Conservation (phyloP, 768 basidiomycete species). For the Pholiota microspora region DNA sequence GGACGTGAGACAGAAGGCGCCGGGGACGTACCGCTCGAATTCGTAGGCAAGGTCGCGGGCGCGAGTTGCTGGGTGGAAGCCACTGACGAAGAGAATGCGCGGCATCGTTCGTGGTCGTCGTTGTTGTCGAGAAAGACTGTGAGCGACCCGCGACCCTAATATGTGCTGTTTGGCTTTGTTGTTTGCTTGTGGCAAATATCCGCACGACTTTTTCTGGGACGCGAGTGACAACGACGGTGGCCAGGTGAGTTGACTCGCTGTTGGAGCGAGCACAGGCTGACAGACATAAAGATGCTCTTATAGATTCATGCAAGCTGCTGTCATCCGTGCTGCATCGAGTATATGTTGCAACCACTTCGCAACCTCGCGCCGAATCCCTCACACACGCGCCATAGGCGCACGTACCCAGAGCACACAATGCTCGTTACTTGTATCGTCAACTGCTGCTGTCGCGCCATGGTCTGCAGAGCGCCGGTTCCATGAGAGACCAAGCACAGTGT, state of each 20-base stretch:
- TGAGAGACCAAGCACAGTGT: too few relatives aligned
- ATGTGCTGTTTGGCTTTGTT: conserved; percentile 1
- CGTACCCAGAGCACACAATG: too few relatives aligned
- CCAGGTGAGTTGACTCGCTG: not conserved
- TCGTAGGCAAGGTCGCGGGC: conserved; percentile 84
- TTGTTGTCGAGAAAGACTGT: not conserved
- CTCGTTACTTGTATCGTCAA: too few relatives aligned
- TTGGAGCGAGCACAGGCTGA: not conserved
- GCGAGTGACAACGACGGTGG: not conserved
- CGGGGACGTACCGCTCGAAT: conserved; percentile 67
- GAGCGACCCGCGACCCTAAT: not conserved
- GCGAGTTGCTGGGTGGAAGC: conserved; percentile 80
- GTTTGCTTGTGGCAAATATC: conserved; percentile 8
- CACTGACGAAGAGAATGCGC: conserved; percentile 85
- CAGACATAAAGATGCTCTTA: not conserved
- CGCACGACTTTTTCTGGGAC: not conserved
- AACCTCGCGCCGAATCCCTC: too few relatives aligned
- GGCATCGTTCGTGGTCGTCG: conserved; percentile 40
- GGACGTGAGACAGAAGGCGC: conserved; percentile 15
- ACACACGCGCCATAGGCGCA: too few relatives aligned
- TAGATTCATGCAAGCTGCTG: not conserved
- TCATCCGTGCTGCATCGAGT: not conserved
- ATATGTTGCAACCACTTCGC: not conserved
- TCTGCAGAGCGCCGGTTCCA: too few relatives aligned
- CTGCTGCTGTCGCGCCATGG: too few relatives aligned